These are phyloP conservation scores for Cryptococcus sp. DNA, from an alignment of 1,284 basidiomycete genomes.

Conservation along the genomic window DNA sequence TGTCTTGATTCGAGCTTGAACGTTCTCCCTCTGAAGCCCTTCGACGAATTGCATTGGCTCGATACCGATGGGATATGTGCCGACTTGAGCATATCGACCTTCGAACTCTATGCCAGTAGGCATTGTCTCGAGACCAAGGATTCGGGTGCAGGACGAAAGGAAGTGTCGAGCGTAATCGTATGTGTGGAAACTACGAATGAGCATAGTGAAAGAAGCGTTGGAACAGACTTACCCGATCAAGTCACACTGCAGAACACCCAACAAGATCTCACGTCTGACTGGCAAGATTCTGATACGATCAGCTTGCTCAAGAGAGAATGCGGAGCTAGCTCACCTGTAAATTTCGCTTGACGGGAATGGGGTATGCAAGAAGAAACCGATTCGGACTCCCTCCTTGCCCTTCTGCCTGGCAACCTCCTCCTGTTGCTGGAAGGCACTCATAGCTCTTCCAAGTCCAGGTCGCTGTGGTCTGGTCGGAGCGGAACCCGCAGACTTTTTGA, in stretches of 20 bases:
- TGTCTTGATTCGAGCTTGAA: slow-evolving; percentile 71
- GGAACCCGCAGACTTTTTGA: neutral
- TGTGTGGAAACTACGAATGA: slow-evolving; percentile 73
- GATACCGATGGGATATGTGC: slow-evolving; percentile 98
- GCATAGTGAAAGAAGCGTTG: neutral
- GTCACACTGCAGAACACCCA: slow-evolving; percentile 93
- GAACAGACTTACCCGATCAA: slow-evolving; percentile 63
- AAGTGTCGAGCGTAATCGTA: slow-evolving; percentile 99
- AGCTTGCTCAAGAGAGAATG: neutral
- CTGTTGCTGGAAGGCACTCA: slow-evolving; percentile 40
- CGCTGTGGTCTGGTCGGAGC: slow-evolving; percentile 9
- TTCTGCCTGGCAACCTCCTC: slow-evolving; percentile 41
- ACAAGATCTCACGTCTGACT: slow-evolving; percentile 90
- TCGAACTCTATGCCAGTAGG: slow-evolving; percentile 97
- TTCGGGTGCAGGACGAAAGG: slow-evolving; percentile 94
- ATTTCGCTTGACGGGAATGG: slow-evolving; percentile 98
- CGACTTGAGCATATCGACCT: slow-evolving; percentile 90
- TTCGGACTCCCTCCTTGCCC: slow-evolving; percentile 62
- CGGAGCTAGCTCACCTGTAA: slow-evolving; percentile 65
- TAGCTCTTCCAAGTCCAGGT: slow-evolving; percentile 20
- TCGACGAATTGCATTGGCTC: slow-evolving; percentile 89
- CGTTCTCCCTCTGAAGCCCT: slow-evolving; percentile 72
- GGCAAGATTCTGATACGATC: slow-evolving; percentile 70
- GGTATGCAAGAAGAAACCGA: slow-evolving; percentile 98
- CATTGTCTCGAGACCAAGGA: slow-evolving; percentile 92